These are phyloP conservation scores for Durusdinium trenchii DNA, from an alignment of 73 alveolate species.

Conservation along the genomic window DNA sequence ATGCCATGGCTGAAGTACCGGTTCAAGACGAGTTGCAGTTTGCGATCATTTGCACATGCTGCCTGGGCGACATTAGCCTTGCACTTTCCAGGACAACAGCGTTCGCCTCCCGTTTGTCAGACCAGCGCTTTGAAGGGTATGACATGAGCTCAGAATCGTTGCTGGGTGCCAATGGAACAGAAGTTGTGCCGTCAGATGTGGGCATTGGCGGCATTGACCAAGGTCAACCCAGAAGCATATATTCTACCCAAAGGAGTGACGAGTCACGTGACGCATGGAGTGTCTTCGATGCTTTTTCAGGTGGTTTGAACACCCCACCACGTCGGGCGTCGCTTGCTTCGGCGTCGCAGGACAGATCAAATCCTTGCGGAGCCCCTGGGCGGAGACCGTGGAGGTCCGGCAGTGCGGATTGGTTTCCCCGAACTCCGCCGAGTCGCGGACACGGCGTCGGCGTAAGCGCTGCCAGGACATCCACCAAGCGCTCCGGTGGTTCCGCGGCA, in stretches of 20 bases:
- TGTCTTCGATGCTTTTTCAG: not conserved
- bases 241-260: not conserved
- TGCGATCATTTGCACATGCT: too few relatives aligned
- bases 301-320: not conserved
- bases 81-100: too few relatives aligned
- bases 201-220: not conserved
- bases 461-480: not conserved
- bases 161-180: too few relatives aligned
- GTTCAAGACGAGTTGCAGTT: too few relatives aligned
- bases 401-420: too few relatives aligned
- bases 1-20: too few relatives aligned
- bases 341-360: not conserved
- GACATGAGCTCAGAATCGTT: not conserved
- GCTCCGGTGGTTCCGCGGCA: conserved; percentile 4
- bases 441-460: not conserved
- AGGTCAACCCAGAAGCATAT: conserved; percentile 23
- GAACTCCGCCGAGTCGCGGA: too few relatives aligned
- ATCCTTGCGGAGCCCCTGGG: conserved; percentile 34
- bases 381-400: conserved; percentile 5
- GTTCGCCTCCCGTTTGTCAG: too few relatives aligned
- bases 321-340: too few relatives aligned
- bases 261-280: not conserved
- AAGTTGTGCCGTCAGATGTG: not conserved
- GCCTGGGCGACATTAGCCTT: too few relatives aligned
- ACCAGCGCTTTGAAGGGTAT: conserved; percentile 32